Percentiles rank a stretch among this genome's conserved stretches.
Evolutionary conservation across 768 basidiomycete species (phyloP).

Genomic region (Daedaleopsis sinensis): DNA sequence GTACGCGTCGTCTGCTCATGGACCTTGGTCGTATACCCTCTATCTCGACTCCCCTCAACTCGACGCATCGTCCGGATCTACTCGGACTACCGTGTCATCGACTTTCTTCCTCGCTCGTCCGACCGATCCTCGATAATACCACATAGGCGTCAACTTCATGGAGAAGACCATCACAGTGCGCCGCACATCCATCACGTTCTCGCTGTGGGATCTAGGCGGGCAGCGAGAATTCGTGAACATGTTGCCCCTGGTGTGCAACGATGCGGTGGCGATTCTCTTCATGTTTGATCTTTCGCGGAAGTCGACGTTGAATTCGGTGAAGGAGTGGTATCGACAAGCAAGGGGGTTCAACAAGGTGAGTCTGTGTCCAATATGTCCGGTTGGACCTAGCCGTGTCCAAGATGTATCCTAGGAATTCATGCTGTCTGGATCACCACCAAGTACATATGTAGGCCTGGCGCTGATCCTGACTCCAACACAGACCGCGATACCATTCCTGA

Average conservation of each 20-base stretch:
- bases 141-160: slow-evolving; percentile 96
- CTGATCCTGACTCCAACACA: slow-evolving; percentile 34
- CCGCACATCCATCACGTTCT: slow-evolving; percentile 98
- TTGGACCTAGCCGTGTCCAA: background rate
- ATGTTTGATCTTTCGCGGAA: slow-evolving; percentile 99
- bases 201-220: slow-evolving; percentile 98
- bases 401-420: no score
- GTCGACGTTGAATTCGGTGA: slow-evolving; percentile 96
- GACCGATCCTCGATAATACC: background rate
- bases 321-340: slow-evolving; percentile 99
- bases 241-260: slow-evolving; percentile 97
- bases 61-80: background rate
- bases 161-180: slow-evolving; percentile 99
- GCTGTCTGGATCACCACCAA: no score
- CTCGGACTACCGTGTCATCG: background rate
- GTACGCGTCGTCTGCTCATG: background rate
- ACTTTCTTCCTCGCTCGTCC: background rate
- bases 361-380: background rate
- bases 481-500: slow-evolving; percentile 98
- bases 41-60: background rate
- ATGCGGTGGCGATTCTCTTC: slow-evolving; percentile 99
- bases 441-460: background rate
- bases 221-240: slow-evolving; percentile 99
- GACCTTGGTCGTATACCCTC: background rate
- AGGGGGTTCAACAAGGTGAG: slow-evolving; percentile 97